Conservation (phyloP, 2,329 filamentous ascomycete genomes). For the Alternaria arbusti region DNA sequence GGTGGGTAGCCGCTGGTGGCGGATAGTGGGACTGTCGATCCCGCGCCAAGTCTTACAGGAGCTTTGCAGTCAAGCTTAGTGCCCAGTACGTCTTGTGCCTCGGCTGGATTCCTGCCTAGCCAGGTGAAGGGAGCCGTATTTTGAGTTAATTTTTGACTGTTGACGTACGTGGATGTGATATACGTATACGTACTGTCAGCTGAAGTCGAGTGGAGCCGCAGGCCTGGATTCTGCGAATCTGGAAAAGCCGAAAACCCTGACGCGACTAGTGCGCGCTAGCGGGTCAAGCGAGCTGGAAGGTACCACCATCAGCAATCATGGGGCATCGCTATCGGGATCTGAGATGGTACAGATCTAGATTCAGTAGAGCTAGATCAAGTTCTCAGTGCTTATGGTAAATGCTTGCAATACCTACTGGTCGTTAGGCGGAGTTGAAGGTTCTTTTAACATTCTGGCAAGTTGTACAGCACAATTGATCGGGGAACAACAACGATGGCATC, state of each 20-base stretch:
- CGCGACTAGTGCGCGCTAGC: conserved; percentile 28
- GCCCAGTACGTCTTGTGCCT: background rate
- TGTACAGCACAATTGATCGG: background rate
- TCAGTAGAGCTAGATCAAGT: background rate
- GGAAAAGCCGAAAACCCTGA: conserved; percentile 21
- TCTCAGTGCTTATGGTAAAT: background rate
- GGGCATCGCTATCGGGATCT: background rate
- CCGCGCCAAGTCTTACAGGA: conserved; percentile 16
- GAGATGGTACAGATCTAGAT: background rate
- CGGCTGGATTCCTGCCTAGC: background rate
- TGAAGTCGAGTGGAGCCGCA: conserved; percentile 17
- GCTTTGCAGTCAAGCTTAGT: conserved; percentile 8
- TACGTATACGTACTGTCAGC: conserved; percentile 7
- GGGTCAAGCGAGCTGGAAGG: conserved; percentile 22
- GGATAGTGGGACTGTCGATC: conserved; percentile 23
- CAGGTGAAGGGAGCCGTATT: background rate
- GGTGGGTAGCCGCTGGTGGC: conserved; percentile 21
- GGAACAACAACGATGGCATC: background rate
- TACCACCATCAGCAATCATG: conserved; percentile 6
- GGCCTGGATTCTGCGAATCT: conserved; percentile 18
- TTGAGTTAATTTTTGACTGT: background rate
- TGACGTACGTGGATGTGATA: conserved; percentile 13
- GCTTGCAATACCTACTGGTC: background rate
- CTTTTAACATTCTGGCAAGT: background rate
- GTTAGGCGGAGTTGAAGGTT: background rate